phyloP scores from a whole-genome alignment of 805 yeast species.

The Lipomyces mesembrius region DNA sequence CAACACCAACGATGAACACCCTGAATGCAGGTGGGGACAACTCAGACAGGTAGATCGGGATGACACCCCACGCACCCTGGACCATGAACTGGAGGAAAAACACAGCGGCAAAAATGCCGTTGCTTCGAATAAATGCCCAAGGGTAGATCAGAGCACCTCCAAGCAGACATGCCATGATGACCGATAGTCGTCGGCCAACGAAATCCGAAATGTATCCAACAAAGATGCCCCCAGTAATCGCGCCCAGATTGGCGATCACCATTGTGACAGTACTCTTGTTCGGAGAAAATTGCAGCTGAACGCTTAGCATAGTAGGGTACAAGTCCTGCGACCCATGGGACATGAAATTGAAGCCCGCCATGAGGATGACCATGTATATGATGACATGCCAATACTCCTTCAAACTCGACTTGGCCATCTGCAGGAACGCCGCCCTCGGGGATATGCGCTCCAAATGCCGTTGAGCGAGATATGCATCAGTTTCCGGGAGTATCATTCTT shows the following conservation, averaged over 20 bases:
- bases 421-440: conserved; percentile 13
- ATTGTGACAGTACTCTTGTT: conserved; percentile 63
- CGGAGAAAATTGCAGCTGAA: conserved; percentile 54
- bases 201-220: conserved; percentile 63
- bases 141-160: conserved; percentile 70
- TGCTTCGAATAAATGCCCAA: conserved; percentile 54
- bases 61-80: conserved; percentile 77
- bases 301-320: conserved; percentile 64
- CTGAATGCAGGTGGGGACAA: conserved; percentile 67
- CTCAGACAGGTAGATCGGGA: conserved; percentile 69
- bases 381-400: conserved; percentile 64
- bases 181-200: conserved; percentile 64
- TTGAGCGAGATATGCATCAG: conserved; percentile 46
- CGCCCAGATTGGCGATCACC: conserved; percentile 69
- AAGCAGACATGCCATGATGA: conserved; percentile 55
- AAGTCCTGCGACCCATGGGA: conserved; percentile 79
- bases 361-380: conserved; percentile 60
- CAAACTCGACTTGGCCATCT: conserved; percentile 48
- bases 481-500: conserved; percentile 65
- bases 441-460: conserved; percentile 19
- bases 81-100: conserved; percentile 69
- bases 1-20: conserved; percentile 63
- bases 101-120: conserved; percentile 59
- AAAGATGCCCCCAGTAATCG: conserved; percentile 64
- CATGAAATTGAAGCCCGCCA: conserved; percentile 73